phyloP scores from a whole-genome alignment of 495 filamentous ascomycete species.

The Terfezia claveryi region DNA sequence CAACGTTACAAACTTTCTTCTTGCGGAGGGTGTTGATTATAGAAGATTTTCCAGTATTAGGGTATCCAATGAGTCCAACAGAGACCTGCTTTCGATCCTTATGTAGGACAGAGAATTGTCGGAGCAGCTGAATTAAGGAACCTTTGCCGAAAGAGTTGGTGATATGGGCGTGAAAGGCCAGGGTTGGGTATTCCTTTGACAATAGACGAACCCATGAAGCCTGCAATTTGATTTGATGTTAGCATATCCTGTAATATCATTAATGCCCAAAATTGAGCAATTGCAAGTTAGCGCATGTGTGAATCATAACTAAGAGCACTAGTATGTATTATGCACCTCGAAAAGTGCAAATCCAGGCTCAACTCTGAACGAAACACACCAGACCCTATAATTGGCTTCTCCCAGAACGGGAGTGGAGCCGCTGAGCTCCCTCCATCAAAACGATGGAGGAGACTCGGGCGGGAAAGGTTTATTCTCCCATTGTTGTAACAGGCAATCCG shows the following conservation, averaged over 20 bases:
- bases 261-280: neutral
- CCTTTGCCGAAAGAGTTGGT: constrained; percentile 83
- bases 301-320: constrained; percentile 97
- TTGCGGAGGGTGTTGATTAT: constrained; percentile 82
- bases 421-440: constrained; percentile 32
- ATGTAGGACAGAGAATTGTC: constrained; percentile 88
- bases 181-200: constrained; percentile 71
- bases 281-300: constrained; percentile 40
- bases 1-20: constrained; percentile 82
- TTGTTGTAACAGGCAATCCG: constrained; percentile 83
- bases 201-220: constrained; percentile 64
- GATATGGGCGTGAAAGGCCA: constrained; percentile 80
- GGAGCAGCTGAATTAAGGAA: constrained; percentile 50
- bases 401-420: constrained; percentile 73
- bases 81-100: constrained; percentile 80
- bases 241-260: neutral
- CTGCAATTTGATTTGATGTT: constrained; percentile 24
- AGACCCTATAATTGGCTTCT: constrained; percentile 20
- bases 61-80: constrained; percentile 71
- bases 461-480: constrained; percentile 75
- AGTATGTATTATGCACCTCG: constrained; percentile 26
- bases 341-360: constrained; percentile 13
- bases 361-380: constrained; percentile 45
- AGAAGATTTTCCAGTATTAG: constrained; percentile 74
- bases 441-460: constrained; percentile 27